These are phyloP conservation scores for Dalbergia cochinchinensis DNA, from an alignment of 306 rosid species.

Conservation along the genomic window DNA sequence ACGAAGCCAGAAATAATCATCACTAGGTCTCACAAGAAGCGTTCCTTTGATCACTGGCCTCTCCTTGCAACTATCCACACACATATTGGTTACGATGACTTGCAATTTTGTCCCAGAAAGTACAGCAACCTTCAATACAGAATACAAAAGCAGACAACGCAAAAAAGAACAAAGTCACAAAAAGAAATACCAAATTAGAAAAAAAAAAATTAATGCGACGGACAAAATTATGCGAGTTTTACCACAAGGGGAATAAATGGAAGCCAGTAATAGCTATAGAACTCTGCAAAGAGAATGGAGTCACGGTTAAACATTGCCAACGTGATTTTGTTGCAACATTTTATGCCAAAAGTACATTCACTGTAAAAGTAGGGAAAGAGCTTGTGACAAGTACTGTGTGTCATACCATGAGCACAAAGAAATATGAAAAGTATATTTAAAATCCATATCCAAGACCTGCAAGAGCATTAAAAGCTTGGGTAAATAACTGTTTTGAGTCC, in stretches of 20 bases:
- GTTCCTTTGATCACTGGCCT: conserved; percentile 62
- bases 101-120: conserved; percentile 72
- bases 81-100: conserved; percentile 68
- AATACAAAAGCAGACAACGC: neutral
- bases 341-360: conserved; percentile 3
- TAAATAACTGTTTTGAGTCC: neutral
- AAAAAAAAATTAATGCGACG: neutral
- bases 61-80: conserved; percentile 60
- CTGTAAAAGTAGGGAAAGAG: neutral
- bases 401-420: conserved; percentile 67
- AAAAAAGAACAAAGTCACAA: neutral
- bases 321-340: conserved; percentile 7
- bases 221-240: conserved; percentile 6
- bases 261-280: conserved; percentile 74
- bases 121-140: conserved; percentile 56
- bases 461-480: conserved; percentile 29
- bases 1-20: conserved; percentile 69
- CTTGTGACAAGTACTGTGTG: neutral
- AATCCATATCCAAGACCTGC: conserved; percentile 78
- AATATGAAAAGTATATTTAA: conserved; percentile 65
- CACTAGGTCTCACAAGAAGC: conserved; percentile 61
- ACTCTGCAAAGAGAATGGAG: conserved; percentile 57
- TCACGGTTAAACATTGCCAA: neutral
- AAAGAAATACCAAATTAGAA: neutral
- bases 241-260: conserved; percentile 80